Evolutionary conservation across 768 basidiomycete species (phyloP).

Genomic region (Mycena sanguinolenta): DNA sequence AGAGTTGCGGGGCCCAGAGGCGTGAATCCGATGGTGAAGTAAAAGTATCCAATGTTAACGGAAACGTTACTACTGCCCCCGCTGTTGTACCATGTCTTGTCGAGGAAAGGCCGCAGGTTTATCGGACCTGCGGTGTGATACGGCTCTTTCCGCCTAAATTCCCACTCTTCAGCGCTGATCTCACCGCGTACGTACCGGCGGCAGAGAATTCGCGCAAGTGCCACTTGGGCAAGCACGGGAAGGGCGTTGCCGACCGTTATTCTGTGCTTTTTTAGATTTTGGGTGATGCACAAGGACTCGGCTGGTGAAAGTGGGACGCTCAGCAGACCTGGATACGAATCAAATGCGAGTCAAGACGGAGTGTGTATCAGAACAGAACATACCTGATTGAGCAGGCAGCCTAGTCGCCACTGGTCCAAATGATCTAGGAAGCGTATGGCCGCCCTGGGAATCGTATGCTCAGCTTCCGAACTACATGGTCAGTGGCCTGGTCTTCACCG

Average conservation of each 20-base stretch:
- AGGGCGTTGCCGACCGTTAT: constrained; percentile 67
- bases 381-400: constrained; percentile 53
- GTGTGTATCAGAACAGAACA: neutral
- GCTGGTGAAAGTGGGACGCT: neutral
- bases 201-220: constrained; percentile 64
- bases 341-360: neutral
- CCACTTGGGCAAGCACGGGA: constrained; percentile 65
- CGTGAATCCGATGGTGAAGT: constrained; percentile 61
- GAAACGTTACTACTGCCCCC: constrained; percentile 62
- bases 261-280: constrained; percentile 54
- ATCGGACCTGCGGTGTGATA: constrained; percentile 63
- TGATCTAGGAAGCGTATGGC: constrained; percentile 66
- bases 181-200: constrained; percentile 61
- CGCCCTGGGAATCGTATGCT: constrained; percentile 56
- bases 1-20: constrained; percentile 52
- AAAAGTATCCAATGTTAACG: constrained; percentile 58
- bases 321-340: neutral
- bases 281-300: constrained; percentile 7
- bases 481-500: constrained; percentile 43
- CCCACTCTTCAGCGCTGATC: constrained; percentile 67
- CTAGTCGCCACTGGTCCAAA: constrained; percentile 49
- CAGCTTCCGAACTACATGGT: neutral
- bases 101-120: constrained; percentile 65
- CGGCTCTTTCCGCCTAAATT: constrained; percentile 60
- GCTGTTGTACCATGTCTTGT: constrained; percentile 57